Evolutionary conservation across 306 rosid species (phyloP).

Genomic region (Cucurbita ficifolia): DNA sequence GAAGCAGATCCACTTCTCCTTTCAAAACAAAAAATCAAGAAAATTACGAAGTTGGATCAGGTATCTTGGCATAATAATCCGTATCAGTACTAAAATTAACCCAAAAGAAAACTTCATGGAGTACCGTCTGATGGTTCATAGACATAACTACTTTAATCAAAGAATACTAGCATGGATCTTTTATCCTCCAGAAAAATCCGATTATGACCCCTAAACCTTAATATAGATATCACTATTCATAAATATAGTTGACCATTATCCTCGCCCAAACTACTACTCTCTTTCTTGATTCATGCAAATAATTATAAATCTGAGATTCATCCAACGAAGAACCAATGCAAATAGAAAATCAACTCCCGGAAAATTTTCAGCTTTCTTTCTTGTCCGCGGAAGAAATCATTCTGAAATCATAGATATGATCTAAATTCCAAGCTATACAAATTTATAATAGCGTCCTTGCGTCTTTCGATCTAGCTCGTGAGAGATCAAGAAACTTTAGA

Average conservation of each 20-base stretch:
- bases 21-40: not conserved
- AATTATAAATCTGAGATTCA: not conserved
- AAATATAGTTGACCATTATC: not conserved
- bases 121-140: not conserved
- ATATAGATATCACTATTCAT: not conserved
- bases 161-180: not conserved
- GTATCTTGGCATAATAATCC: not conserved
- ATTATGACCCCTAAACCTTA: not conserved
- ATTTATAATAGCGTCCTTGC: not conserved
- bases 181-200: not conserved
- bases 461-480: not conserved
- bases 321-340: not conserved
- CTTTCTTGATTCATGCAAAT: not conserved
- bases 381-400: not conserved
- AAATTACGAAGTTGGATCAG: not conserved
- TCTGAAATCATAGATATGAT: not conserved
- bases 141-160: not conserved
- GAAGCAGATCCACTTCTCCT: not conserved
- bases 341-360: not conserved
- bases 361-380: not conserved
- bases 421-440: not conserved
- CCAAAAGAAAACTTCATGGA: not conserved
- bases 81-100: not conserved
- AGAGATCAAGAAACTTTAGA: not conserved
- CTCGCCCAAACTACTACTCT: not conserved